Conservation (phyloP, 83 land plant species). For the Picea mariana region DNA sequence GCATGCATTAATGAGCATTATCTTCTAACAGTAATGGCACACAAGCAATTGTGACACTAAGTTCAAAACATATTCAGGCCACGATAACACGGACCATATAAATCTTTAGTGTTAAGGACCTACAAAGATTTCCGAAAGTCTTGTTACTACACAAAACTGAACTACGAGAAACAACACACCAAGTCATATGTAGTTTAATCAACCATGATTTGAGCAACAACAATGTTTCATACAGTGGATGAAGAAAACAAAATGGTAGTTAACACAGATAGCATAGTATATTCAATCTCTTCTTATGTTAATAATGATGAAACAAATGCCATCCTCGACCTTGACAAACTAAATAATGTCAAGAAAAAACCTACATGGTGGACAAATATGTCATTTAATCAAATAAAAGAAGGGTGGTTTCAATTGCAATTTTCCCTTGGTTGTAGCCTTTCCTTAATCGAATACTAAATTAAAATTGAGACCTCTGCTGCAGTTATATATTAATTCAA, state of each 20-base stretch:
- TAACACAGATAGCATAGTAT: background rate
- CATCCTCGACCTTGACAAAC: background rate
- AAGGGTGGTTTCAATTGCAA: background rate
- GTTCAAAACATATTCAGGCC: too few relatives aligned
- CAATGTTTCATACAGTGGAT: background rate
- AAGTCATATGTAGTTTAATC: background rate
- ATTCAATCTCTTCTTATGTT: background rate
- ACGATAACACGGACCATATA: too few relatives aligned
- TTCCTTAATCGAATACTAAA: background rate
- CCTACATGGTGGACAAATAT: background rate
- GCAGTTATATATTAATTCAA: background rate
- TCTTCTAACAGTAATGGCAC: too few relatives aligned
- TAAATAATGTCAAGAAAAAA: background rate
- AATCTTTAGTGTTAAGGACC: too few relatives aligned
- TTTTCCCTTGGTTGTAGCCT: background rate
- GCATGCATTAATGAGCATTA: too few relatives aligned
- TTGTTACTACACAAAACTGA: background rate
- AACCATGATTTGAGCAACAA: background rate
- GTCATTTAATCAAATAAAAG: background rate
- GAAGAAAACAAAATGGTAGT: background rate
- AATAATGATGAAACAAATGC: background rate
- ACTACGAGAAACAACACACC: background rate
- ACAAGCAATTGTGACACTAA: too few relatives aligned
- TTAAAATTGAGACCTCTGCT: background rate
- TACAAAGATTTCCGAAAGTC: too few relatives aligned